Evolutionary conservation across 2,329 filamentous ascomycete species (phyloP), one percentile per base, ranked within the genome.

Genomic region (Aspergillus phoenicis): DNA sequence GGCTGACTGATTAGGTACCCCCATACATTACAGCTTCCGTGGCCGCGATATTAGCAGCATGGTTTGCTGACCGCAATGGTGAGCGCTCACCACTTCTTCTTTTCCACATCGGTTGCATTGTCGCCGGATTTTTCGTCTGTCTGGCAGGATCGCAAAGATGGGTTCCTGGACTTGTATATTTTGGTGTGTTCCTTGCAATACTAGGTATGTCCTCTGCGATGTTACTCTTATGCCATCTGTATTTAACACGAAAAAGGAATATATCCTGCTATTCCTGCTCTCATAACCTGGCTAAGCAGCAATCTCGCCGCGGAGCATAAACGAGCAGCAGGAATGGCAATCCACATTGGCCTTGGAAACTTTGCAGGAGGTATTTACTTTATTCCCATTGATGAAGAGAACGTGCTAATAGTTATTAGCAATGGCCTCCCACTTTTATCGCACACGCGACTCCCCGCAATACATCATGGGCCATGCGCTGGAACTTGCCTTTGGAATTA

Each of bases 371-470:
- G 75, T 76, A 66, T 28, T 61, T 56, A 10, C 7, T 11, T 17
- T 2, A 7, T 47, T 17, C 8, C 51, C 36, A n/a, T 11, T 5
- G 1, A n/a, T 45, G 22, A 20, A 26, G 15, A 39, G 20, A 8
- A 1, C 33, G 33, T 10, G 15, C 13, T 56, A 49, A 53, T 49
- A 24, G 8, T 49, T 62, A 15, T 62, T 61, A 77, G 88, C 87
- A 1, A 89, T 91, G 84, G 86, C 88, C 0, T 88, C 87, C 5
- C 91, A 91, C 68, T 90, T 91, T 67, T 91, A 91, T 67, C 82
- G 88, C 10, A 61, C 72, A 0, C 68, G 75, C 52, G 83, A 85
- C 64, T 73, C 76, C 1, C 83, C 83, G 0, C 75, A 77, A 20
- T 85, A 84, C 61, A 73, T 79, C 4, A 77, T 84, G 2, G 83